phyloP scores from a whole-genome alignment of 2,329 filamentous ascomycete species.

The Ascochyta pisi region DNA sequence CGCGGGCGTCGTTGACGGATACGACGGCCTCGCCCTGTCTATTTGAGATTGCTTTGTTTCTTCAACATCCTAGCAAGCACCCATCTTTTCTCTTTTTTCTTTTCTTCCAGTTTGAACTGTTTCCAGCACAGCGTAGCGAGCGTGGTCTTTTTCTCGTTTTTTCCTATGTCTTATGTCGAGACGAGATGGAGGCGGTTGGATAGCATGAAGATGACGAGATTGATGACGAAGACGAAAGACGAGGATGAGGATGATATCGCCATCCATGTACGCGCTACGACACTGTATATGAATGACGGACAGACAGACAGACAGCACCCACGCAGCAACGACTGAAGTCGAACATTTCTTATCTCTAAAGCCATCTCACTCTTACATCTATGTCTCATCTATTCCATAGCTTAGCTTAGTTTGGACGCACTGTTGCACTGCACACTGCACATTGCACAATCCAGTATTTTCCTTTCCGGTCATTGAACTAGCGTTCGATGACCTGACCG shows the following conservation, averaged over 20 bases:
- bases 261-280: conserved; percentile 12
- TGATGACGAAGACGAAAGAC: background rate
- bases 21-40: conserved; percentile 16
- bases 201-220: background rate
- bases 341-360: conserved; percentile 19
- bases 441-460: no score
- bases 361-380: conserved; percentile 20
- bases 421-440: conserved; percentile 9
- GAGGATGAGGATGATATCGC: background rate
- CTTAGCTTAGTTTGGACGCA: conserved; percentile 38
- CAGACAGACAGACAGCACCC: background rate
- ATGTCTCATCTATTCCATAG: conserved; percentile 21
- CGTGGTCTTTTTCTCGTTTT: conserved; percentile 26
- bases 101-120: background rate
- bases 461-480: no score
- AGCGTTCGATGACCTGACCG: no score
- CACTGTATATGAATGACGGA: conserved; percentile 17
- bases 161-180: conserved; percentile 14
- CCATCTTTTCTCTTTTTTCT: conserved; percentile 10
- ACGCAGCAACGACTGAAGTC: conserved; percentile 1
- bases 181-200: conserved; percentile 10
- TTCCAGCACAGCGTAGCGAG: conserved; percentile 45
- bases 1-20: conserved; percentile 22
- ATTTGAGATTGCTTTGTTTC: no score
- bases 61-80: no score